Percentiles rank a stretch among this genome's conserved stretches.
Conservation (phyloP, 148 eudicot genomes). For the Pouteria glomerata region DNA sequence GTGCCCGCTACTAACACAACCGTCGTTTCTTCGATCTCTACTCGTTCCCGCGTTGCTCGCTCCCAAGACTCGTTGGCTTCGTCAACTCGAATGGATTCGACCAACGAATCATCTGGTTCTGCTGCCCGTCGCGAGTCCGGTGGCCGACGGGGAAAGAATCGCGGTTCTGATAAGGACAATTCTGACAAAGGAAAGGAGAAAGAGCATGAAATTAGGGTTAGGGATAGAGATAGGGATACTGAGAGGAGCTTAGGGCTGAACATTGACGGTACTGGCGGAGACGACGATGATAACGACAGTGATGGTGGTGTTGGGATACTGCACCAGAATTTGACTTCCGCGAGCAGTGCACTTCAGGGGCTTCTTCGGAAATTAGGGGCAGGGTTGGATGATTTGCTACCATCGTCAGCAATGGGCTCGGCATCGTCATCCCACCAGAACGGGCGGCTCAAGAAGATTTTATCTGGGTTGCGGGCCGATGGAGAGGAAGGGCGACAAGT, state of each 20-base stretch:
- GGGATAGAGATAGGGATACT: slow-evolving; percentile 41
- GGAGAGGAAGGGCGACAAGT: slow-evolving; percentile 96
- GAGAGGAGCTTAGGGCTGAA: slow-evolving; percentile 50
- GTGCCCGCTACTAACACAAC: slow-evolving; percentile 23
- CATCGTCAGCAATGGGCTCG: slow-evolving; percentile 71
- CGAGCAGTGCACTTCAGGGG: slow-evolving; percentile 96
- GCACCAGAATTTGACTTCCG: slow-evolving; percentile 85
- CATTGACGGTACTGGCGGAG: slow-evolving; percentile 39
- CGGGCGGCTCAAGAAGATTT: slow-evolving; percentile 81
- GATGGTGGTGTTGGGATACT: slow-evolving; percentile 72
- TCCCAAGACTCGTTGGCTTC: slow-evolving; percentile 26
- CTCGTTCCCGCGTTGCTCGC: slow-evolving; percentile 44
- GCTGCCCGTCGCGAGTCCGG: slow-evolving; percentile 28
- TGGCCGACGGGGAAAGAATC: slow-evolving; percentile 62
- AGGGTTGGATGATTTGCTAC: slow-evolving; percentile 87
- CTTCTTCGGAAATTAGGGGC: slow-evolving; percentile 86
- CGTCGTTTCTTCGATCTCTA: slow-evolving; percentile 25
- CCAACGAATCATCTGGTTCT: slow-evolving; percentile 51
- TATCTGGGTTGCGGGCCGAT: slow-evolving; percentile 83
- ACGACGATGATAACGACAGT: slow-evolving; percentile 58
- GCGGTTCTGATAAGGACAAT: slow-evolving; percentile 37
- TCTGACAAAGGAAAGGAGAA: slow-evolving; percentile 82
- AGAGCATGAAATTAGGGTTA: slow-evolving; percentile 53
- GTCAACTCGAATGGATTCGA: slow-evolving; percentile 40
- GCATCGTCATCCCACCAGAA: slow-evolving; percentile 80